Percentiles rank a stretch among this genome's conserved stretches.
Evolutionary conservation across 164 flowering plant species (phyloP).

Genomic region (Vitis vinifera): ASM3070453v1 NC_081818.1:7407001-7407500

Average conservation of each 20-base stretch:
- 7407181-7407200: conserved; percentile 53
- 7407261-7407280: no score
- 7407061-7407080: no score
- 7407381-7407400: no score
- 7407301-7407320: no score
- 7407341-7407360: no score
- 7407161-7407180: conserved; percentile 43
- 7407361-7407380: no score
- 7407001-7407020: no score
- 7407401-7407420: no score
- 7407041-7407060: no score
- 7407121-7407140: conserved; percentile 43
- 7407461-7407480: not conserved
- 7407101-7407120: conserved; percentile 40
- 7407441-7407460: not conserved
- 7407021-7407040: no score
- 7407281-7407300: no score
- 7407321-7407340: no score
- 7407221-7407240: not conserved
- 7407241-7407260: not conserved
- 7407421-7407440: not conserved
- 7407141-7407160: conserved; percentile 47
- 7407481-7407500: not conserved
- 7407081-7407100: conserved; percentile 43
- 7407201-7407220: not conserved